Percentiles rank a stretch among this genome's conserved stretches.
Evolutionary conservation across 805 yeast genomes (phyloP).

Genomic region (Myxozyma geophila): DNA sequence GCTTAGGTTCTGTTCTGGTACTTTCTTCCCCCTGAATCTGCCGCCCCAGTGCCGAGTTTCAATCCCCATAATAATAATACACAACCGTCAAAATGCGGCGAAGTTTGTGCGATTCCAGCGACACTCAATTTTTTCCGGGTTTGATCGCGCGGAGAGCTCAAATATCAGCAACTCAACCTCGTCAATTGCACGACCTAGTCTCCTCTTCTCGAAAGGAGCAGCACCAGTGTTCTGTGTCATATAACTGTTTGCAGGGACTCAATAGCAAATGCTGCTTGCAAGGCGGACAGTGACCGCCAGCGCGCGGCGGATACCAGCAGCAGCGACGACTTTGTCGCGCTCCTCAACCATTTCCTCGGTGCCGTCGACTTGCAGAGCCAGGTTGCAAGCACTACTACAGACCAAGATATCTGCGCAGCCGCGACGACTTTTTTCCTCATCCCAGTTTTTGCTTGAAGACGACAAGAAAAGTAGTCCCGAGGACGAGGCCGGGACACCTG

Average conservation of each 20-base stretch:
- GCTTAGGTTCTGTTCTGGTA: neutral
- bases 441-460: neutral
- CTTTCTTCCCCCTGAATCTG: neutral
- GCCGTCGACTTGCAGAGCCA: neutral
- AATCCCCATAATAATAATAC: neutral
- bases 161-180: too few relatives aligned
- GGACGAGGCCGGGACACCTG: slow-evolving; percentile 37
- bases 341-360: neutral
- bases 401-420: neutral
- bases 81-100: neutral
- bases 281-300: slow-evolving; percentile 13
- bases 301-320: slow-evolving; percentile 9
- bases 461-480: slow-evolving; percentile 29
- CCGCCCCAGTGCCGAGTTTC: neutral
- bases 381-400: neutral
- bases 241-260: too few relatives aligned
- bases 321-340: neutral
- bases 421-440: slow-evolving; percentile 1
- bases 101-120: neutral
- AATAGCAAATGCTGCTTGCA: slow-evolving; percentile 1
- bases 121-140: neutral
- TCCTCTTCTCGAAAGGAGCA: too few relatives aligned
- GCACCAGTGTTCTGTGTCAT: too few relatives aligned
- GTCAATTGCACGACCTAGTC: too few relatives aligned
- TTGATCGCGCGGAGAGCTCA: too few relatives aligned